Base-by-base conservation (phyloP, 768 basidiomycete genomes). In the Postia placenta region DNA sequence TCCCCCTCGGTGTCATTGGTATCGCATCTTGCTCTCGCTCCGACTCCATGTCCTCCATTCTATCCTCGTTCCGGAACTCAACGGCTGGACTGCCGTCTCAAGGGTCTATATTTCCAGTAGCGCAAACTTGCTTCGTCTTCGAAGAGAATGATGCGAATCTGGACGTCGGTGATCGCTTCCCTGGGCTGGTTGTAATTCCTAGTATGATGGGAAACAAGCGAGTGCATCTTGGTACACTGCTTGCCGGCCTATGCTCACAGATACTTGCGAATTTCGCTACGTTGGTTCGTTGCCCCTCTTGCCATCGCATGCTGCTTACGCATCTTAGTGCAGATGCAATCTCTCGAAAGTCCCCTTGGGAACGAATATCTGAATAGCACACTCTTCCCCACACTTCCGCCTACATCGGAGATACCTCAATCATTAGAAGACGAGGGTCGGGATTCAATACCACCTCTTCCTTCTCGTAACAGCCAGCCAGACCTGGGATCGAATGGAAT, bases 161-260 rank as follows among this genome's bases (percentile, higher is more conserved):
- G 25, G 78, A 81, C 51, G 69, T 79, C 27, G 74, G 75, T 6
- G 79, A 80, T 45, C 73, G 69, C 45, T 69, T 80, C 12, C 72
- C 79, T 23, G 85, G 85, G 15, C 63, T 93, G 30, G 79, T 88
- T 17, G 74, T 90, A 23, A 87, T 96, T 42, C 93, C 92, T 2
- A 80, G 76, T 53, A 78, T 83, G 57, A 89, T 92, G 80, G 87
- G 87, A 5, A 92, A 94, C 59, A 89, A 92, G 64, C 86, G 81
- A 57, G 66, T 91, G 25, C 93, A 94, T 63, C 75, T 98, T 47
- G 89, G 90, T 25, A 92, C 92, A 15, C 69, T 97, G 36, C 67
- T 99, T 48, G 92, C 91, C 15, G 92, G 92, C 60, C 67, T 96
- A 17, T 93, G 91, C 56, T 92, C 92, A 27, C 82, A 86, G 53